A percentile compares a stretch with the other conserved stretches of the same genome.
Evolutionary conservation across 2,329 filamentous ascomycete genomes (phyloP).

Genomic region (Trematosphaeria pertusa): DNA sequence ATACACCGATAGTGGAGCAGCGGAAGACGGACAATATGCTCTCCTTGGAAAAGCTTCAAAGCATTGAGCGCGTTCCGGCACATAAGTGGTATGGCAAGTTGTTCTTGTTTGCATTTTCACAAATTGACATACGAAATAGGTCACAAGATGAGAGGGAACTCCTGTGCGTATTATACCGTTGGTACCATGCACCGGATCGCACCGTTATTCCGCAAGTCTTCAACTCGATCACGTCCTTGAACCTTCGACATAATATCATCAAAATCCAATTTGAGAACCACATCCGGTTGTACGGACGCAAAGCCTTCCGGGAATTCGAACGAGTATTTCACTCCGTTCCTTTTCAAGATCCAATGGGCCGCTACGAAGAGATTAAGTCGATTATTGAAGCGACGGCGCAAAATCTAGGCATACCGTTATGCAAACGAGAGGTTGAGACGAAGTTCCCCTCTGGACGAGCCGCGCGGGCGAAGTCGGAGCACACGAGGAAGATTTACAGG

Average conservation of each 20-base stretch:
- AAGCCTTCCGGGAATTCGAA: too few species aligned
- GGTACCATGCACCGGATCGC: not conserved
- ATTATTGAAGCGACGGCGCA: not conserved
- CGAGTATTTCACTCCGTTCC: too few species aligned
- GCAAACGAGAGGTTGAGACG: too few species aligned
- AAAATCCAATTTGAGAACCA: not conserved
- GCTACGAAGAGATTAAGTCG: not conserved
- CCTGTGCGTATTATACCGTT: not conserved
- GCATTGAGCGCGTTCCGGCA: not conserved
- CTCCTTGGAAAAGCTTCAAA: not conserved
- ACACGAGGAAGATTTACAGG: too few species aligned
- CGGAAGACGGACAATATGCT: not conserved
- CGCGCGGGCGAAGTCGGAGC: too few species aligned
- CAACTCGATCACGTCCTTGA: not conserved
- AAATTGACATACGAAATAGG: too few species aligned
- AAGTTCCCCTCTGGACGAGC: too few species aligned
- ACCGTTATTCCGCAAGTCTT: not conserved
- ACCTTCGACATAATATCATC: not conserved
- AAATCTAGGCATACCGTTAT: too few species aligned
- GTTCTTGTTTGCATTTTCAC: too few species aligned
- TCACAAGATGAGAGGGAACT: not conserved
- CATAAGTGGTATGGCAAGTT: not conserved
- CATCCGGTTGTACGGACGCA: not conserved
- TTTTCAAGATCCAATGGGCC: not conserved
- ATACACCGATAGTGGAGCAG: not conserved